Percentiles rank a stretch among this genome's conserved stretches.
Conservation (phyloP, 164 flowering plant species). For the Hamamelis virginiana region DNA sequence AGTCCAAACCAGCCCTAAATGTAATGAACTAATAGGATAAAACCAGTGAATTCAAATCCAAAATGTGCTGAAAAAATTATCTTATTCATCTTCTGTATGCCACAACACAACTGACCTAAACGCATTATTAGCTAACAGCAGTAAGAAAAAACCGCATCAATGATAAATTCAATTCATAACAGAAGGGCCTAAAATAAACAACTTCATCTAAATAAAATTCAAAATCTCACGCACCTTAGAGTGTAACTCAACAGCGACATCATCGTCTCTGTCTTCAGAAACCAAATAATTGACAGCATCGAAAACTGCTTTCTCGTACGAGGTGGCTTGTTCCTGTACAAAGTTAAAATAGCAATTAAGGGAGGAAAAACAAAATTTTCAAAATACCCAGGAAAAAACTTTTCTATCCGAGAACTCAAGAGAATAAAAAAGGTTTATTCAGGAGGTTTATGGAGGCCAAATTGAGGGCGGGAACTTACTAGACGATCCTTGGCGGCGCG, state of each 20-base stretch:
- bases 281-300: constrained; percentile 49
- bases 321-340: constrained; percentile 59
- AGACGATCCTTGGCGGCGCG: constrained; percentile 52
- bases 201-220: neutral
- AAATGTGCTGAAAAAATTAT: too few species aligned
- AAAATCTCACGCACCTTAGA: constrained; percentile 41
- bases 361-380: neutral
- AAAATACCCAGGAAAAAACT: neutral
- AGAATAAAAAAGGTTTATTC: too few species aligned
- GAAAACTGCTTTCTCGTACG: constrained; percentile 79
- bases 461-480: constrained; percentile 22
- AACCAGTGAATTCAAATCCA: too few species aligned
- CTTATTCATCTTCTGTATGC: too few species aligned
- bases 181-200: too few species aligned
- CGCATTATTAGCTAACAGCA: too few species aligned
- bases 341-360: neutral
- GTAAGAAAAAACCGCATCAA: too few species aligned
- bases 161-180: too few species aligned
- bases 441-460: too few species aligned
- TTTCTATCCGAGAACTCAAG: neutral
- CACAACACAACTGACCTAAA: too few species aligned
- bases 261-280: constrained; percentile 55
- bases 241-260: constrained; percentile 58
- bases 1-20: too few species aligned
- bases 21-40: too few species aligned